Percentiles rank a stretch among this genome's conserved stretches.
Evolutionary conservation across 768 basidiomycete genomes (phyloP).

Genomic region (Mycena sanguinolenta): DNA sequence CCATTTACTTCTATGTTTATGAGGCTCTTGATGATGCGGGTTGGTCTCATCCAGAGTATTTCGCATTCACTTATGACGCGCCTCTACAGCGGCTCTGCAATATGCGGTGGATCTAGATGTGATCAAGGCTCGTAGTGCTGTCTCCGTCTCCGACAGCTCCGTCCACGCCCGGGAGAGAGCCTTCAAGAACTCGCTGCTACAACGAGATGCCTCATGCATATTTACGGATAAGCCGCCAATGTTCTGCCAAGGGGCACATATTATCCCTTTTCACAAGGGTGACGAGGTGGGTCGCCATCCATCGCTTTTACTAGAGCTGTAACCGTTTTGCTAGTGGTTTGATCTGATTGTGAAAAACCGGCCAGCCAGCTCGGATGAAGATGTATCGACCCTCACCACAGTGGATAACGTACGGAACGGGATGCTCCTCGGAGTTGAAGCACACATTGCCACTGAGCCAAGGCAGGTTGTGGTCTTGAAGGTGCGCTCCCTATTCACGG

Average conservation of each 20-base stretch:
- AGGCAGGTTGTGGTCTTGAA: constrained; percentile 2
- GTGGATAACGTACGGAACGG: constrained; percentile 14
- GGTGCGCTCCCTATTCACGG: not conserved
- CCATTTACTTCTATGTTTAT: constrained; percentile 7
- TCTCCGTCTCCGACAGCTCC: too few species aligned
- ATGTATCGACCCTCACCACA: not conserved
- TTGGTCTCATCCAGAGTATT: too few species aligned
- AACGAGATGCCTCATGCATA: constrained; percentile 4
- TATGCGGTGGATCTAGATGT: too few species aligned
- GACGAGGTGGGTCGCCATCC: constrained; percentile 2
- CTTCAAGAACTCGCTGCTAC: not conserved
- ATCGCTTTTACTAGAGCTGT: too few species aligned
- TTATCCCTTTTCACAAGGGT: constrained; percentile 12
- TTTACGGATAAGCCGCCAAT: not conserved
- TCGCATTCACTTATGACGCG: too few species aligned
- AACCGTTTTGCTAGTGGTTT: too few species aligned
- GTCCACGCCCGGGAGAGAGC: too few species aligned
- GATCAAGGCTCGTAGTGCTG: too few species aligned
- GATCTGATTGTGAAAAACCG: not conserved
- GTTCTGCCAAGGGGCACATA: constrained; percentile 2
- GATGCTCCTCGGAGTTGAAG: not conserved
- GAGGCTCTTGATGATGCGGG: too few species aligned
- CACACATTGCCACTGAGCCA: constrained; percentile 1
- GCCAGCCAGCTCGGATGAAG: not conserved
- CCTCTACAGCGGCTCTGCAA: too few species aligned